Evolutionary conservation across 148 eudicot genomes (phyloP).

Genomic region (Tetragonia tetragonoides): DNA sequence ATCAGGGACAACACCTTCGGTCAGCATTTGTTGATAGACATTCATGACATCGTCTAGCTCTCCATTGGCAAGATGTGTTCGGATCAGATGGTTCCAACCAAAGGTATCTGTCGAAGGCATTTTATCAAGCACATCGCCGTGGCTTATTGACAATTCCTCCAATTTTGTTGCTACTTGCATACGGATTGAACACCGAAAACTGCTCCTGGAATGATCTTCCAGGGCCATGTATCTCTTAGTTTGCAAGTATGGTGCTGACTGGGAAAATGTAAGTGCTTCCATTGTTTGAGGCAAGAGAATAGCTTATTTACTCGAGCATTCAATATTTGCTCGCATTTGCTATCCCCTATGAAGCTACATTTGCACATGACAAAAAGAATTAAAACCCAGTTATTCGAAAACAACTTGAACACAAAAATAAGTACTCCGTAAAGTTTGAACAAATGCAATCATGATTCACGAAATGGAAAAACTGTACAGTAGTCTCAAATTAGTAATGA

Average conservation of each 20-base stretch:
- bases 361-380: slow-evolving; percentile 3
- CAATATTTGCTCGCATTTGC: slow-evolving; percentile 3
- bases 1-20: slow-evolving; percentile 56
- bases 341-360: slow-evolving; percentile 10
- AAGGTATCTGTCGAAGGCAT: slow-evolving; percentile 47
- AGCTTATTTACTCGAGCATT: not conserved
- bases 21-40: slow-evolving; percentile 53
- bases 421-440: not conserved
- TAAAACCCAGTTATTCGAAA: not conserved
- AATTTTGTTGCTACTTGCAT: slow-evolving; percentile 21
- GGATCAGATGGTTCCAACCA: slow-evolving; percentile 59
- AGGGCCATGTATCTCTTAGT: slow-evolving; percentile 3
- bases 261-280: slow-evolving; percentile 27
- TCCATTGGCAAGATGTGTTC: slow-evolving; percentile 38
- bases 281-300: slow-evolving; percentile 14
- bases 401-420: not conserved
- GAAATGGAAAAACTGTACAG: not conserved
- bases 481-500: not conserved
- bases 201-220: slow-evolving; percentile 5
- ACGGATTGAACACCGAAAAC: slow-evolving; percentile 2
- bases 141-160: slow-evolving; percentile 18
- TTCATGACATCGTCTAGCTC: slow-evolving; percentile 34
- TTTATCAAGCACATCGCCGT: slow-evolving; percentile 40
- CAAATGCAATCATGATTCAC: not conserved
- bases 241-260: slow-evolving; percentile 17